Percentiles rank a stretch among this genome's conserved stretches.
Evolutionary conservation across 2,329 filamentous ascomycete genomes (phyloP).

Genomic region (Paecilomyces niveus): DNA sequence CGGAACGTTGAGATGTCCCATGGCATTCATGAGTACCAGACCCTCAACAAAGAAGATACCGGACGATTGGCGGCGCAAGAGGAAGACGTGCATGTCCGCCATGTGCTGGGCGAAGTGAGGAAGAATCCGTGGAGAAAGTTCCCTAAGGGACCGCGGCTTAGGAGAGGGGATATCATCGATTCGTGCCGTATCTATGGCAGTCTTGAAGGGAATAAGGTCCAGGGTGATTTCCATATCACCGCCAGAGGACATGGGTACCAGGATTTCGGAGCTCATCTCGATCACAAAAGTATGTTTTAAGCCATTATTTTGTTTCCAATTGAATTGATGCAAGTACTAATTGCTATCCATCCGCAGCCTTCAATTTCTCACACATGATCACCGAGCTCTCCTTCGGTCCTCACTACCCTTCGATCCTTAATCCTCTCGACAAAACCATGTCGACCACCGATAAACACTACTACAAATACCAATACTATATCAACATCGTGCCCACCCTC

Average conservation of each 20-base stretch:
- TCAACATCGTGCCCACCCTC: conserved; percentile 88
- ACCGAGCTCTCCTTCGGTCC: conserved; percentile 93
- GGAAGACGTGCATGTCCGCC: conserved; percentile 78
- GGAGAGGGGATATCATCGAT: conserved; percentile 51
- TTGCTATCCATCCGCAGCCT: conserved; percentile 47
- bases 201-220: conserved; percentile 89
- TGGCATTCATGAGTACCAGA: conserved; percentile 51
- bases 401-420: conserved; percentile 89
- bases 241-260: conserved; percentile 91
- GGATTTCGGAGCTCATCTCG: conserved; percentile 70
- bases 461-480: conserved; percentile 96
- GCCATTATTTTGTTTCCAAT: neutral
- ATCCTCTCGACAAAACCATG: conserved; percentile 88
- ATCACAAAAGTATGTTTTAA: conserved; percentile 62
- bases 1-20: conserved; percentile 53
- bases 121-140: conserved; percentile 60
- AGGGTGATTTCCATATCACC: conserved; percentile 97
- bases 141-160: conserved; percentile 64
- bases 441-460: conserved; percentile 70
- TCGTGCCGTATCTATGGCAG: conserved; percentile 86
- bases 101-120: conserved; percentile 71
- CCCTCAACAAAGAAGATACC: conserved; percentile 58
- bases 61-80: conserved; percentile 41
- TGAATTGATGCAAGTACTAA: conserved; percentile 1
- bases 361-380: conserved; percentile 98